Conservation (phyloP, 148 eudicot species). For the Cornus florida region DNA sequence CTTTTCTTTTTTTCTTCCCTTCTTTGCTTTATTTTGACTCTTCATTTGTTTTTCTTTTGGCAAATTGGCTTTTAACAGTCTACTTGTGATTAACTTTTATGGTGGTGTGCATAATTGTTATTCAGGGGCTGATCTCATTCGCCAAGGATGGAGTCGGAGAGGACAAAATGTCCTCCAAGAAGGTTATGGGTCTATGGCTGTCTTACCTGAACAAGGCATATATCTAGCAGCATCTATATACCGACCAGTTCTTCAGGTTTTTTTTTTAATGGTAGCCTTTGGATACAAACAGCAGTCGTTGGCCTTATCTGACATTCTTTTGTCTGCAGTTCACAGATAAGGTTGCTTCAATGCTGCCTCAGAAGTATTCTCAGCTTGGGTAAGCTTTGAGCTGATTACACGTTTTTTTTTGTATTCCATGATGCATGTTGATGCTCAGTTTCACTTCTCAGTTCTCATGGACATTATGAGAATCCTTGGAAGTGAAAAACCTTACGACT, state of each 20-base stretch:
- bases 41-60: neutral
- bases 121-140: slow-evolving; percentile 53
- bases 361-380: slow-evolving; percentile 90
- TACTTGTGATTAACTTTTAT: neutral
- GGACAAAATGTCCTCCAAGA: slow-evolving; percentile 75
- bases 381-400: slow-evolving; percentile 36
- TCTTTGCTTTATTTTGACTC: neutral
- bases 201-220: slow-evolving; percentile 94
- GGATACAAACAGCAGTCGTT: slow-evolving; percentile 1
- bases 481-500: neutral
- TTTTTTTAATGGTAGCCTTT: slow-evolving; percentile 10
- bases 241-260: slow-evolving; percentile 93
- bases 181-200: slow-evolving; percentile 96
- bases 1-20: neutral
- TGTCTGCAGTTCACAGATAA: slow-evolving; percentile 87
- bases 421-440: neutral
- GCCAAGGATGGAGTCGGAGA: slow-evolving; percentile 84
- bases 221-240: slow-evolving; percentile 96
- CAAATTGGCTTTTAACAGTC: neutral
- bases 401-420: neutral
- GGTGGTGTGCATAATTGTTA: neutral
- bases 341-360: slow-evolving; percentile 79
- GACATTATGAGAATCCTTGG: neutral
- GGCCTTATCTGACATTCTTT: slow-evolving; percentile 15
- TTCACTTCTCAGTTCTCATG: neutral